Evolutionary conservation across 139 green algal species (phyloP).

Genomic region (Astrephomene gubernaculifera): DNA sequence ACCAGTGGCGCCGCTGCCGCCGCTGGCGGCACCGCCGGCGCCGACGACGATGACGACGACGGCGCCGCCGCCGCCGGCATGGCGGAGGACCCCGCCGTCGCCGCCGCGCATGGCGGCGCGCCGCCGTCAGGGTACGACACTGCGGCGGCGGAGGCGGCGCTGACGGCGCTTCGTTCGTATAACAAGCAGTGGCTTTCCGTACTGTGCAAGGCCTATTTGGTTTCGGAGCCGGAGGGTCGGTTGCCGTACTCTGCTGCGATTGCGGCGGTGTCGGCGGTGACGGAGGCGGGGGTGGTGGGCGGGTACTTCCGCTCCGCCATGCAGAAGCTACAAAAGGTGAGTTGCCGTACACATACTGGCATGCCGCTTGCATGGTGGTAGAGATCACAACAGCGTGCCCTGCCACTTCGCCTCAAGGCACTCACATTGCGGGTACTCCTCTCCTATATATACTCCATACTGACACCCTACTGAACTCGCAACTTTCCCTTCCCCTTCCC

Average conservation of each 20-base stretch:
- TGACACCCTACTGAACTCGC: too few species aligned
- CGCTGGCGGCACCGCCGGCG: not conserved
- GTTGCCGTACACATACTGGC: too few species aligned
- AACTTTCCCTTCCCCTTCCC: too few species aligned
- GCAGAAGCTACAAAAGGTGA: constrained; percentile 40
- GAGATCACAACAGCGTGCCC: too few species aligned
- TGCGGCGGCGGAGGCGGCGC: constrained; percentile 53
- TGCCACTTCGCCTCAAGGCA: too few species aligned
- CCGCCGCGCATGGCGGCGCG: constrained; percentile 45
- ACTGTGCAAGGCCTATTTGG: constrained; percentile 72
- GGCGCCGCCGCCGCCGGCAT: not conserved
- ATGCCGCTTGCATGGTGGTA: too few species aligned
- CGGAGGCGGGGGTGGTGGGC: constrained; percentile 54
- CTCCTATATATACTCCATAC: too few species aligned
- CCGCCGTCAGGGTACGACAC: constrained; percentile 43
- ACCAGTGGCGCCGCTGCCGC: not conserved
- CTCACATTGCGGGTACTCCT: too few species aligned
- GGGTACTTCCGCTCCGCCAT: constrained; percentile 76
- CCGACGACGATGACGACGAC: constrained; percentile 51
- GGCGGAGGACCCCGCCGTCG: constrained; percentile 21
- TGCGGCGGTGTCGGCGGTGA: constrained; percentile 73
- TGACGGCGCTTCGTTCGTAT: constrained; percentile 67
- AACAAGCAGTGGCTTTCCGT: constrained; percentile 84
- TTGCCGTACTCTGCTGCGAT: constrained; percentile 69
- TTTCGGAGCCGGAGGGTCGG: constrained; percentile 60